Conservation (phyloP, 2,329 filamentous ascomycete genomes). For the Aspergillus aculeatus region DNA sequence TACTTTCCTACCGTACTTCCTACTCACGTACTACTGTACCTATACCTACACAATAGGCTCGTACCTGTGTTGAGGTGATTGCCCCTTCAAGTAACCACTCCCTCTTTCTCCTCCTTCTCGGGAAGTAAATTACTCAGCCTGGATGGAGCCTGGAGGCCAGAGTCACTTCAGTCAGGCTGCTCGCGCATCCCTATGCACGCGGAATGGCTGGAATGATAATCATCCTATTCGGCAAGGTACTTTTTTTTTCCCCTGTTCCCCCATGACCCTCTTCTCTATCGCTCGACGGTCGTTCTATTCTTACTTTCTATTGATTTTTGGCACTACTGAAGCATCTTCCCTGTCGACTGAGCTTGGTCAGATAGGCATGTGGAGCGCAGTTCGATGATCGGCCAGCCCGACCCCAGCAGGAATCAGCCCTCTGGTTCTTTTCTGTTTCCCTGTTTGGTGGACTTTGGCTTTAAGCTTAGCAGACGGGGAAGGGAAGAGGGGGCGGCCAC, state of each 20-base stretch:
- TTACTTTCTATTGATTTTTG: not conserved
- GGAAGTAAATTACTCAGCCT: not conserved
- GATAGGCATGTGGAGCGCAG: slow-evolving; percentile 13
- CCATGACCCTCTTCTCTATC: no score
- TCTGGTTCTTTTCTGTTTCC: slow-evolving; percentile 11
- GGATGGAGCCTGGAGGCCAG: no score
- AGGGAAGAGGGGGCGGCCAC: not conserved
- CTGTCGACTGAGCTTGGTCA: not conserved
- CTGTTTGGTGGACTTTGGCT: slow-evolving; percentile 20
- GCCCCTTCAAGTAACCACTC: not conserved
- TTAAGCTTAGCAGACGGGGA: slow-evolving; percentile 22
- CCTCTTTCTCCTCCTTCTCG: not conserved
- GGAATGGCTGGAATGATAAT: no score
- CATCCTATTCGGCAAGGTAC: no score
- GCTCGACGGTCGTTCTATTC: not conserved
- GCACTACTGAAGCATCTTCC: not conserved
- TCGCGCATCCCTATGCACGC: no score
- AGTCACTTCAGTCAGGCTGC: no score
- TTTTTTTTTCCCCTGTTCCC: no score
- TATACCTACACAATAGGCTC: no score
- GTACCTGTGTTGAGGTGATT: not conserved
- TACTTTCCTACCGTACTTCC: not conserved
- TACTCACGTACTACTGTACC: no score
- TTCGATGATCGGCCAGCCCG: slow-evolving; percentile 12
- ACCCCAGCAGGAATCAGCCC: slow-evolving; percentile 12